Evolutionary conservation across 805 yeast species (phyloP), one percentile per base, ranked within the genome.

Genomic region (Metschnikowia colocasiae): DNA sequence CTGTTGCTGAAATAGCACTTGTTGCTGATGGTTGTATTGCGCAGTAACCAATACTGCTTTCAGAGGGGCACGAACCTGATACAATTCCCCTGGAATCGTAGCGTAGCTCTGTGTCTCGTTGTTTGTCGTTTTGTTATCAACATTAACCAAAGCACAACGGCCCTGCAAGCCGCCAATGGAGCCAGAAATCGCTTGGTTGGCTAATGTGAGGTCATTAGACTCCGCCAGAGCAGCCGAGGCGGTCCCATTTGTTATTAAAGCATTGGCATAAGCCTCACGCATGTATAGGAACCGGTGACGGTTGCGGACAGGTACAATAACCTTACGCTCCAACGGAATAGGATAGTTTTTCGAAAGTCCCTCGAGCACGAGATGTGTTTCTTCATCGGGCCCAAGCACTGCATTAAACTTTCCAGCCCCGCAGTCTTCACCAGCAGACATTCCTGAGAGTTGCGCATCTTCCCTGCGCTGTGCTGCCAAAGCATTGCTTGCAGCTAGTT

Each of bases 261-360:
- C 92, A 50, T 87, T 80, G 1, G 97, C 96, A 67, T 92, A 87
- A 83, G 91, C 87, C 63, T 94, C 99, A 54, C 98, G 77, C 87
- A 89, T 85, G 51, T 95, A 79, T 57, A 94, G 74, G 57, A 87
- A 88, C 48, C 82, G 77, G 26, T 83, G 82, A 52, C 96, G 79
- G 45, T 82, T 68, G 42, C 86, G 73, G 0, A 85, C 77, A 3
- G 97, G 90, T 53, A 86, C 69, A 2, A 87, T 60, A 8, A 83
- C 83, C 45, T 82, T 81, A 30, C 88, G 67, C 60, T 90, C 98
- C 49, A 94, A 68, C 1, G 99, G 99, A 54, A 84, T 73, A 1
- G 96, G 91, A 48, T 80, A 76, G 30, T 91, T 83, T 56, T 87
- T 76, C 12, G 86, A 77, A 18, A 92, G 89, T 19, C 98, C 98